A percentile compares a stretch with the other conserved stretches of the same genome.
Evolutionary conservation across 129 eudicot species (phyloP).

Genomic region (Solidago caesia): DNA sequence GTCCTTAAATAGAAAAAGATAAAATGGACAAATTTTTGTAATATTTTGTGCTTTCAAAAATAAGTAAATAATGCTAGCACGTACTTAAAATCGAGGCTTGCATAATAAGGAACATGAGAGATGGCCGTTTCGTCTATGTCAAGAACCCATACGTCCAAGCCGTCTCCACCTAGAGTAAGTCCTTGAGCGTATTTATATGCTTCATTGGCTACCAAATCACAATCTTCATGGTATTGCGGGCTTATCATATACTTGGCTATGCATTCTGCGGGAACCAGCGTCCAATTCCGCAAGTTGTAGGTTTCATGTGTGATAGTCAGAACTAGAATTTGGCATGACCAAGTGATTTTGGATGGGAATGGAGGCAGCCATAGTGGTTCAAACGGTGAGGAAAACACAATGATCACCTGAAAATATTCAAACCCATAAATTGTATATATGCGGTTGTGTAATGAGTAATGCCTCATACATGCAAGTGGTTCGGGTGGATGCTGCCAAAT

Average conservation of each 20-base stretch:
- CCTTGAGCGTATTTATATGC: background rate
- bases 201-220: background rate
- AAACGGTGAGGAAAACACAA: background rate
- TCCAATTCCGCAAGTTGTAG: background rate
- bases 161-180: background rate
- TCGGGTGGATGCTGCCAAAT: too few species aligned
- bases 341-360: background rate
- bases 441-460: too few species aligned
- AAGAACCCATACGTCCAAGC: background rate
- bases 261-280: background rate
- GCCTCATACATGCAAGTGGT: too few species aligned
- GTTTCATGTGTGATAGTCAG: background rate
- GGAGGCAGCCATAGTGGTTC: background rate
- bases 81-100: background rate
- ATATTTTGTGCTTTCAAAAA: too few species aligned
- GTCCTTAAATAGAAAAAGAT: too few species aligned
- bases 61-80: background rate
- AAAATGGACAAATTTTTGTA: too few species aligned
- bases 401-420: background rate
- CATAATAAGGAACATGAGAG: background rate
- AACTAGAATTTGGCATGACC: background rate
- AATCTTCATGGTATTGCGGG: background rate
- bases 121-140: background rate
- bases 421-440: too few species aligned
- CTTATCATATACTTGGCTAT: background rate